Conservation (phyloP, 2,329 filamentous ascomycete genomes). For the Lecanosticta acicola region DNA sequence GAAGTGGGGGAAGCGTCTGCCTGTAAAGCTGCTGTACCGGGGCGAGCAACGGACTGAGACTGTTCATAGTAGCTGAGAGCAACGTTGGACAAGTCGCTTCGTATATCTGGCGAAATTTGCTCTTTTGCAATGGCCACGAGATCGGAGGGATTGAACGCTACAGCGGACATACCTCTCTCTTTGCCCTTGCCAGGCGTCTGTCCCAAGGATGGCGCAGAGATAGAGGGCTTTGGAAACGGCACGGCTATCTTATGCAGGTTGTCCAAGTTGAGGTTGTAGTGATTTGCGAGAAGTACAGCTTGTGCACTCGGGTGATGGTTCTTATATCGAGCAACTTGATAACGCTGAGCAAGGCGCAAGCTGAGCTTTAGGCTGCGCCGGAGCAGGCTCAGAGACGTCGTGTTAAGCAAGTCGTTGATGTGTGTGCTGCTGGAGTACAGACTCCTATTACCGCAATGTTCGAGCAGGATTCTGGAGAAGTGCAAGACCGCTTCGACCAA, state of each 20-base stretch:
- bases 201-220: conserved; percentile 49
- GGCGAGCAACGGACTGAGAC: conserved; percentile 20
- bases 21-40: conserved; percentile 32
- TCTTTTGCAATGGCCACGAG: conserved; percentile 66
- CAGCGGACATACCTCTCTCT: conserved; percentile 56
- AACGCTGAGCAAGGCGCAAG: conserved; percentile 83
- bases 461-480: conserved; percentile 81
- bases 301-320: conserved; percentile 55
- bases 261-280: conserved; percentile 70
- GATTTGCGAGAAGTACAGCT: conserved; percentile 69
- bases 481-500: conserved; percentile 73
- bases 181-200: conserved; percentile 63
- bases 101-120: conserved; percentile 42
- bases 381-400: conserved; percentile 73
- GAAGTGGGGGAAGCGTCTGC: conserved; percentile 46
- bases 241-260: conserved; percentile 76
- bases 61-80: conserved; percentile 70
- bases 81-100: conserved; percentile 73
- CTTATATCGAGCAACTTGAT: conserved; percentile 75
- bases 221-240: conserved; percentile 67
- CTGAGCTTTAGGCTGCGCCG: conserved; percentile 72
- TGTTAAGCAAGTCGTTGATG: conserved; percentile 82
- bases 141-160: conserved; percentile 73
- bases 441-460: conserved; percentile 94
- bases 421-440: conserved; percentile 92